These are phyloP conservation scores for Paecilomyces formosus DNA, from an alignment of 2,329 filamentous ascomycete genomes.

Conservation along the genomic window DNA sequence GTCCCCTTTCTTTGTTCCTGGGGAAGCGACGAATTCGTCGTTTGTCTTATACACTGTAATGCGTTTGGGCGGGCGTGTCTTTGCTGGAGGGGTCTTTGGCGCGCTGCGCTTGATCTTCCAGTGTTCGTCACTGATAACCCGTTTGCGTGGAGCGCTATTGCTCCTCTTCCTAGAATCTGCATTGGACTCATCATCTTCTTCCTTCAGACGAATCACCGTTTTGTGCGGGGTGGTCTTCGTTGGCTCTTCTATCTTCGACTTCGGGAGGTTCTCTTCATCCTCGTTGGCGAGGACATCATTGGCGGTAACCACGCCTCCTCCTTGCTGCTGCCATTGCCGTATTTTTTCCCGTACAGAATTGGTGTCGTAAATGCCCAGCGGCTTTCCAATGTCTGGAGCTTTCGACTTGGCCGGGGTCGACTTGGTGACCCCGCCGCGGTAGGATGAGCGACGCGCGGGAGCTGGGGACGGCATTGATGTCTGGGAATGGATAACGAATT, in stretches of 20 bases:
- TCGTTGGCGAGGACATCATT: slow-evolving; percentile 56
- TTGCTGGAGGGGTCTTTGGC: slow-evolving; percentile 31
- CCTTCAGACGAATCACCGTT: slow-evolving; percentile 10
- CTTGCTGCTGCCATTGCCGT: slow-evolving; percentile 75
- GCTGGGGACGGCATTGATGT: slow-evolving; percentile 34
- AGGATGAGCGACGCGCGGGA: slow-evolving; percentile 31
- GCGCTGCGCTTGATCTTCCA: slow-evolving; percentile 56
- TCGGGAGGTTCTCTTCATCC: slow-evolving; percentile 28
- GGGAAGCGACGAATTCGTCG: slow-evolving; percentile 16
- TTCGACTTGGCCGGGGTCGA: slow-evolving; percentile 47
- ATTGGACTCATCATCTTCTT: slow-evolving; percentile 16
- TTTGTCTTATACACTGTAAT: slow-evolving; percentile 33
- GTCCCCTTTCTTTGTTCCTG: slow-evolving; percentile 18
- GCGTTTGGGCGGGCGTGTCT: slow-evolving; percentile 35
- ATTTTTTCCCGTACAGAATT: slow-evolving; percentile 70
- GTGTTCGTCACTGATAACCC: slow-evolving; percentile 87
- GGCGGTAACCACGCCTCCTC: slow-evolving; percentile 57
- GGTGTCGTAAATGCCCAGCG: slow-evolving; percentile 53
- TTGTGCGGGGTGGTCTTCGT: slow-evolving; percentile 2
- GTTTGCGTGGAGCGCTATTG: slow-evolving; percentile 70
- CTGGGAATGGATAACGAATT: slow-evolving; percentile 4
- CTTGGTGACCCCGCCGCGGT: slow-evolving; percentile 51
- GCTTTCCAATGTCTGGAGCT: slow-evolving; percentile 41
- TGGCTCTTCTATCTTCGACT: slow-evolving; percentile 16
- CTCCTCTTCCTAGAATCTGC: slow-evolving; percentile 30